These are phyloP conservation scores for Candida qinlingensis DNA, from an alignment of 805 yeast genomes.

Conservation along the genomic window DNA sequence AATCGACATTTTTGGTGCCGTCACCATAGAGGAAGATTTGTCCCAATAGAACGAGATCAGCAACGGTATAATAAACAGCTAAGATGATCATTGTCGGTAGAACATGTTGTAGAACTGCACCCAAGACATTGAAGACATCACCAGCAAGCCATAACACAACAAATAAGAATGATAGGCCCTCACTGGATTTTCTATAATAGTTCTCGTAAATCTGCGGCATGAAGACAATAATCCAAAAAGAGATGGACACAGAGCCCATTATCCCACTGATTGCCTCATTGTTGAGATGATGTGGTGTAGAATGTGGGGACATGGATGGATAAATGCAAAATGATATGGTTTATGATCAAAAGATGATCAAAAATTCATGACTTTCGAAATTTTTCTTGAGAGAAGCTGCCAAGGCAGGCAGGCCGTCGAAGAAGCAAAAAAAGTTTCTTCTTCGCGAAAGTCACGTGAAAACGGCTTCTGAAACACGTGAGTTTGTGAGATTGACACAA, in stretches of 20 bases:
- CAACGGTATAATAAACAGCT: conserved; percentile 88
- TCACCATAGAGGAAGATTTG: conserved; percentile 82
- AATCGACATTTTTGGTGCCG: conserved; percentile 51
- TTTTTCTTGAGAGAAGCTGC: not conserved
- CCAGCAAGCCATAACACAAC: conserved; percentile 90
- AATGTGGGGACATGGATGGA: not conserved
- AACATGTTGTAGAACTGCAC: conserved; percentile 85
- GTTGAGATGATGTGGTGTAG: conserved; percentile 11
- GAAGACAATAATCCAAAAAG: conserved; percentile 97
- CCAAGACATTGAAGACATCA: conserved; percentile 88
- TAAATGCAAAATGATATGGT: no score
- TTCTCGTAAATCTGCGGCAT: conserved; percentile 96
- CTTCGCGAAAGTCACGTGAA: not conserved
- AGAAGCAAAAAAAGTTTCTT: not conserved
- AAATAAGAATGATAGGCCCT: conserved; percentile 83
- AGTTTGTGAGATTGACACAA: not conserved
- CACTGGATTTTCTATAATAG: conserved; percentile 77
- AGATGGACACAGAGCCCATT: conserved; percentile 73
- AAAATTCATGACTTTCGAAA: no score
- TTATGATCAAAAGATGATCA: no score
- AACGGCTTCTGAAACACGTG: not conserved
- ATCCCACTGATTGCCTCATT: conserved; percentile 25
- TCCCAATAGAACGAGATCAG: conserved; percentile 76
- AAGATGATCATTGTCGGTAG: conserved; percentile 91
- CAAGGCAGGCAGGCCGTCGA: not conserved